These are phyloP conservation scores for Melaleuca alternifolia DNA, from an alignment of 345 rosid species.

Conservation along the genomic window DNA sequence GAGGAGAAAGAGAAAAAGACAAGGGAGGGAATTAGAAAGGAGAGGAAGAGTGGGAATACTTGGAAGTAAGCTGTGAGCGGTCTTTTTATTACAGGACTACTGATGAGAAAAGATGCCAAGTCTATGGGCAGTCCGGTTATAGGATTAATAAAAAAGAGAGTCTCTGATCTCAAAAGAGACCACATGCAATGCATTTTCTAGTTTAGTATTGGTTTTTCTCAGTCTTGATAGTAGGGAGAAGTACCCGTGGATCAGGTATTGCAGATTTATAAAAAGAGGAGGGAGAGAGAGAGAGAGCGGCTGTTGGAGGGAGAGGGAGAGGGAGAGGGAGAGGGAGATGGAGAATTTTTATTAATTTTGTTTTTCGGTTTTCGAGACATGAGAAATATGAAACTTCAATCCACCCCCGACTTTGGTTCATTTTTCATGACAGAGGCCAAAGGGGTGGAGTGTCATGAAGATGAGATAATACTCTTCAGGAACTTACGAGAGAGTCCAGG, in stretches of 20 bases:
- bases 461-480: not conserved
- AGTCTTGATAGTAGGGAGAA: slow-evolving; percentile 2
- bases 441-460: not conserved
- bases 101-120: slow-evolving; percentile 16
- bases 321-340: too few species aligned
- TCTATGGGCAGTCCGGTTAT: slow-evolving; percentile 18
- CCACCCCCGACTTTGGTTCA: not conserved
- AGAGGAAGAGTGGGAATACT: not conserved
- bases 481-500: not conserved
- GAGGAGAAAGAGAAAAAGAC: not conserved
- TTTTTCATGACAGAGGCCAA: too few species aligned
- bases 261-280: slow-evolving; percentile 14
- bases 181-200: slow-evolving; percentile 43
- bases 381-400: not conserved
- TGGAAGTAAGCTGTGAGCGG: not conserved
- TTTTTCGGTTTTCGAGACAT: too few species aligned
- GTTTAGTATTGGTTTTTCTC: not conserved
- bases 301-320: too few species aligned
- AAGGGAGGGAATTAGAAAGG: not conserved
- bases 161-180: slow-evolving; percentile 21
- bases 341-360: too few species aligned
- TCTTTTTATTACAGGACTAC: not conserved
- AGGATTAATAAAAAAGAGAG: not conserved
- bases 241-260: slow-evolving; percentile 12
- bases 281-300: too few species aligned